phyloP scores from a whole-genome alignment of 441 rosid genomes.

The Brassica hybrid region DNA sequence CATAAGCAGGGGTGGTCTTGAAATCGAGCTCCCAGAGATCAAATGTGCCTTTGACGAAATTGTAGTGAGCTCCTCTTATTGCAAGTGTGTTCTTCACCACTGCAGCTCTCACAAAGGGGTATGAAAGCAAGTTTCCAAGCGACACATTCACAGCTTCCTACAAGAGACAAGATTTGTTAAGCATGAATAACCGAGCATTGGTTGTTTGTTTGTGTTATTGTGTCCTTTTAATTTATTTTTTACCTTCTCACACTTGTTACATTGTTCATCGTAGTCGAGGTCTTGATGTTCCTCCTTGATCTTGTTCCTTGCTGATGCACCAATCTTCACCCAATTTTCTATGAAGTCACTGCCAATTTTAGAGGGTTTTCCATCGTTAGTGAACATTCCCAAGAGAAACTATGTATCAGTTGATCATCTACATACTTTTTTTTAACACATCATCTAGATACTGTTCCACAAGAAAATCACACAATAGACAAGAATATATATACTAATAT shows the following conservation, averaged over 20 bases:
- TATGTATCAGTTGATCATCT: neutral
- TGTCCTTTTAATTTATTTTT: neutral
- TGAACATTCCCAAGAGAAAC: neutral
- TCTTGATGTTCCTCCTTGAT: conserved; percentile 53
- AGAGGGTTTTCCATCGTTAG: neutral
- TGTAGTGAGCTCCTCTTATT: too few species aligned
- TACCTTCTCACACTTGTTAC: conserved; percentile 87
- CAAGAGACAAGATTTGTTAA: conserved; percentile 25
- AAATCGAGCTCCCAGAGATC: conserved; percentile 87
- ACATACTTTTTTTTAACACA: too few species aligned
- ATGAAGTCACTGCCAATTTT: conserved; percentile 76
- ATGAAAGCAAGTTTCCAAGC: conserved; percentile 83
- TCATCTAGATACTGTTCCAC: neutral
- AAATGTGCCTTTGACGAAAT: too few species aligned
- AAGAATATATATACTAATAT: neutral
- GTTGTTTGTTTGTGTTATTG: neutral
- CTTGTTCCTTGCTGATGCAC: conserved; percentile 73
- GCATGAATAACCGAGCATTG: neutral
- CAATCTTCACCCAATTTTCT: too few species aligned
- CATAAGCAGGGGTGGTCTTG: conserved; percentile 52
- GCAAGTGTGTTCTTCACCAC: conserved; percentile 60
- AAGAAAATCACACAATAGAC: neutral
- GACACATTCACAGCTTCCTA: conserved; percentile 98
- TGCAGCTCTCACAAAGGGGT: conserved; percentile 84
- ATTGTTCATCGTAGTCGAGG: conserved; percentile 63